Evolutionary conservation across 441 rosid species (phyloP), one percentile per base, ranked within the genome.

Genomic region (Adansonia rubrostipa): DNA sequence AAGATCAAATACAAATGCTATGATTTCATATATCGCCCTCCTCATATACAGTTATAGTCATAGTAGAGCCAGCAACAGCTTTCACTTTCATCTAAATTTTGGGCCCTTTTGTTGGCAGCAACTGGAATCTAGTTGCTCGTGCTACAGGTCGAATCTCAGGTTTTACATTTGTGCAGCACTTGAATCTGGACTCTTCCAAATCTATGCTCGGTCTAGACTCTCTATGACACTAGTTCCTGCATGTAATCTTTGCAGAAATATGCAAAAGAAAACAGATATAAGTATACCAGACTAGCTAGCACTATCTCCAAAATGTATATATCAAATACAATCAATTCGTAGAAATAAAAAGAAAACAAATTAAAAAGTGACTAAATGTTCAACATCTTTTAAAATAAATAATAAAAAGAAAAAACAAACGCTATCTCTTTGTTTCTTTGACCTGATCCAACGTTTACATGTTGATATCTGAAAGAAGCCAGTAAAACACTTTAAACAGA

Each of bases 401-500:
- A 56, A 82, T 40, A 60, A 60, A 28, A 56, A 13, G 28, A 58
- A 74, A 53, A 47, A 50, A 74, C 77, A 58, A 69, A 76, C 62
- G 54, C n/a, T 20, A 75, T 72, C n/a, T 77, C 60, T 56, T 56
- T 40, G 5, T 56, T 48, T 9, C 36, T 56, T 74, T 33, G 15
- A 22, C 73, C 72, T 76, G 67, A 2, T 62, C 69, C 56, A 80
- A 65, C 73, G 73, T 68, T 82, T 77, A 62, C 67, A 85, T 65
- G 82, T 82, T 82, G 76, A 75, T 71, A 71, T 69, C 79, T 77
- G 76, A 71, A 28, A 28, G 33, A 28, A 28, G 64, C 75, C 61
- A 77, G 72, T 74, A 61, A 62, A 83, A 80, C 71, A 79, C 79
- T 44, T 56, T 54, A 56, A 80, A 81, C 77, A 82, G 82, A 78